A percentile compares a stretch with the other conserved stretches of the same genome.
phyloP scores from a whole-genome alignment of 2,329 filamentous ascomycete genomes.

The Botrytis paeoniae region DNA sequence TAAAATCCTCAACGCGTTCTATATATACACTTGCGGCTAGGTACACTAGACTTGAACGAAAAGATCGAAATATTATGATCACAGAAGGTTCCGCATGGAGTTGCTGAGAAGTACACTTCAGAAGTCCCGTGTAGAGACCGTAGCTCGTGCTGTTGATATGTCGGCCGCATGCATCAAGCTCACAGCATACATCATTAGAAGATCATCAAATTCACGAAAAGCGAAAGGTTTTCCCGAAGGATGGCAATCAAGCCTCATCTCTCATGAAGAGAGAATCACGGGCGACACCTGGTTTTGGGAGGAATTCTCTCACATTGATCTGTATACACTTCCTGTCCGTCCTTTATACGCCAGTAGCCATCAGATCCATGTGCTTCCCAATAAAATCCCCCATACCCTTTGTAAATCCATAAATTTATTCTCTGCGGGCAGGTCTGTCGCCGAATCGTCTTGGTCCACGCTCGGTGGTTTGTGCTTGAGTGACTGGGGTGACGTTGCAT shows the following conservation, averaged over 20 bases:
- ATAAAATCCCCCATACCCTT: slow-evolving; percentile 26
- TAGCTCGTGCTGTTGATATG: not conserved
- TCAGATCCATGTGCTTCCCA: slow-evolving; percentile 32
- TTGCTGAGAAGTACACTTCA: not conserved
- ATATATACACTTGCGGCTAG: not conserved
- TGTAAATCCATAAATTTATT: slow-evolving; percentile 39
- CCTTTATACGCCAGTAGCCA: slow-evolving; percentile 36
- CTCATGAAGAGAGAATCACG: slow-evolving; percentile 59
- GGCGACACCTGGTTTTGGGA: slow-evolving; percentile 76
- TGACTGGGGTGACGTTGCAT: slow-evolving; percentile 90
- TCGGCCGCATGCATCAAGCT: not conserved
- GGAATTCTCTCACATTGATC: slow-evolving; percentile 57
- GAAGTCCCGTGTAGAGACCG: not conserved
- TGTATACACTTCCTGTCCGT: slow-evolving; percentile 44
- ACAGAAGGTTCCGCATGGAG: not conserved
- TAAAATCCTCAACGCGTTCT: too few species aligned
- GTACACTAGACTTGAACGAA: not conserved
- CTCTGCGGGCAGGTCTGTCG: slow-evolving; percentile 53
- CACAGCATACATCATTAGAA: slow-evolving; percentile 12
- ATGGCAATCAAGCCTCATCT: slow-evolving; percentile 94
- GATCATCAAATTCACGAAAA: slow-evolving; percentile 21
- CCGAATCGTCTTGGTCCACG: slow-evolving; percentile 71
- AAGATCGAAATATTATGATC: not conserved
- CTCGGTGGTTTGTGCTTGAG: slow-evolving; percentile 83
- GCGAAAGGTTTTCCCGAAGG: slow-evolving; percentile 20